Base-by-base conservation (phyloP, 2,329 filamentous ascomycete species). In the Phyllosticta citribraziliensis region DNA sequence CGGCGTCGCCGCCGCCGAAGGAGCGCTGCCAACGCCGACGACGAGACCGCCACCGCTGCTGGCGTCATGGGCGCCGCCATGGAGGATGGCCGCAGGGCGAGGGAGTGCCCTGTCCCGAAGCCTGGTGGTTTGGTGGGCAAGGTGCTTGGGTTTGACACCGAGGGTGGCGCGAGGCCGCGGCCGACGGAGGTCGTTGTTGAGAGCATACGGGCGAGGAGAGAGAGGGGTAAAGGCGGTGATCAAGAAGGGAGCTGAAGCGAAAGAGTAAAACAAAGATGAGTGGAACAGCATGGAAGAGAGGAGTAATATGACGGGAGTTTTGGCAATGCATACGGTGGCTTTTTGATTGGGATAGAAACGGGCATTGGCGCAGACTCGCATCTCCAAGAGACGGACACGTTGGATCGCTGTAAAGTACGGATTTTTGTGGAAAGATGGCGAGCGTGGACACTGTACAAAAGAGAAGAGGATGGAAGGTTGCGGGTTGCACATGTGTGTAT, bases 61-160 rank as follows among this genome's bases (percentile, higher is more conserved):
- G 68, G 55, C 64, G 17, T 47, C 40, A n/a, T 47, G 14, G 67
- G 35, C 17, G 63, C 63, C 2, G 62, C 69, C 65, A 65, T 64
- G 30, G 68, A 70, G 56, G 65, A 70, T 51, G 62, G 55, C 58
- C 69, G 69, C 59, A 70, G 72, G 53, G 76, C 80, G 70, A 82
- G 90, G 68, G 90, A 95, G 72, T 99, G 94, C 71, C 94, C 94
- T 0, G 86, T 99, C 12, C 94, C 94, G 5, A 97, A 97, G 75
- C 93, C 94, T 0, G 81, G 85, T 33, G 92, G 91, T 2, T 76
- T 91, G 35, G 76, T 96, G 54, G 89, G 89, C 12, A 83, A 88
- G 70, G 79, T 93, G 67, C 75, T 94, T 64, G 90, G 89, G 0
- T 88, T 93, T 70, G 14, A 47, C 2, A 47, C 40, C 2, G 82